Conservation (phyloP, 768 basidiomycete genomes). For the Leccinum longicurvipes region DNA sequence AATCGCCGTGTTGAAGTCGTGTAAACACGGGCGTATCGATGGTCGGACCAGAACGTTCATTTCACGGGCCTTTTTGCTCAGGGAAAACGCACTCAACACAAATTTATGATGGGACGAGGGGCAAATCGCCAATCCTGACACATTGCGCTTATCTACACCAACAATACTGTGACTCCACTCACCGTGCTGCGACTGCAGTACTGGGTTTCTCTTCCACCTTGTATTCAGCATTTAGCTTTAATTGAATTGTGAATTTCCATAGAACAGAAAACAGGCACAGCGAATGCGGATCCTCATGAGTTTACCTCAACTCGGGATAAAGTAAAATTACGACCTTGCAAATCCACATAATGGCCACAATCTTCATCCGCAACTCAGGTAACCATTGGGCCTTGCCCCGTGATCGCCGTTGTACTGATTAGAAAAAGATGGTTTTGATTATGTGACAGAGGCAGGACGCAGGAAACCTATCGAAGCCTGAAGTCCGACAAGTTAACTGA, state of each 20-base stretch:
- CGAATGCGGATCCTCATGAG: not conserved
- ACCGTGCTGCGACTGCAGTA: not conserved
- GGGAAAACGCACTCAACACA: not conserved
- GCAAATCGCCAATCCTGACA: no score
- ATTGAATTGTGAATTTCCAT: not conserved
- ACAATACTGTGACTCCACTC: not conserved
- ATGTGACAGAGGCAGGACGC: not conserved
- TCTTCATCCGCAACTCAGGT: not conserved
- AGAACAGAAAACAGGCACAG: slow-evolving; percentile 1
- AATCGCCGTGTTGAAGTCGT: no score
- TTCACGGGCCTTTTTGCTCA: not conserved
- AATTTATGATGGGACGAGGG: no score
- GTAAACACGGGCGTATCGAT: not conserved
- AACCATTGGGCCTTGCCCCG: not conserved
- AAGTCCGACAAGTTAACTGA: slow-evolving; percentile 2
- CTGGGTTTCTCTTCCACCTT: not conserved
- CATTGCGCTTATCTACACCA: not conserved
- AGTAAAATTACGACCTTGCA: slow-evolving; percentile 2
- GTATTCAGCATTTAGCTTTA: not conserved
- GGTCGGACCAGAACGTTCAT: not conserved
- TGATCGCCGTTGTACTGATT: not conserved
- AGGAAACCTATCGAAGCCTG: not conserved
- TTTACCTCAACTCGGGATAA: slow-evolving; percentile 7
- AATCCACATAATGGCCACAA: not conserved
- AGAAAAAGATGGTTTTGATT: slow-evolving; percentile 4